Percentiles rank a stretch among this genome's conserved stretches.
phyloP scores from a whole-genome alignment of 768 basidiomycete species.

The Kwoniella pini region DNA sequence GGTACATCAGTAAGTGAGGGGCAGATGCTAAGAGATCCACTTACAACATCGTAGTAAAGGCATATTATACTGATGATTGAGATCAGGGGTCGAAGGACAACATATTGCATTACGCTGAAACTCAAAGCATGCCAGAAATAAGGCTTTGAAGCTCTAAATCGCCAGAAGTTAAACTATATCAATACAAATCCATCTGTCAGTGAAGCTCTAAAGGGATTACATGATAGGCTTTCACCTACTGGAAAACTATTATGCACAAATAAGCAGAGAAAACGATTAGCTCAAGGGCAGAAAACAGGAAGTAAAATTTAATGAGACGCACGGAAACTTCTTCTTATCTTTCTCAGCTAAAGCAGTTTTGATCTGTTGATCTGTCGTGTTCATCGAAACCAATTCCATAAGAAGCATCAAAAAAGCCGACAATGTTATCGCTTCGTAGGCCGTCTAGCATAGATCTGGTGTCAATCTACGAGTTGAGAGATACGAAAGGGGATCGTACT shows the following conservation, averaged over 20 bases:
- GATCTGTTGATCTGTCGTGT: constrained; percentile 65
- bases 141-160: constrained; percentile 58
- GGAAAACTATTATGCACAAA: constrained; percentile 20
- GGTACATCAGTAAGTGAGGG: neutral
- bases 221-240: constrained; percentile 13
- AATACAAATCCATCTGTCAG: no score
- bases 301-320: constrained; percentile 57
- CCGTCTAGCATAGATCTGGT: constrained; percentile 23
- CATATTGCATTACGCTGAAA: constrained; percentile 89
- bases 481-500: constrained; percentile 4
- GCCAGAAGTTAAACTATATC: constrained; percentile 83
- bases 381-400: constrained; percentile 79
- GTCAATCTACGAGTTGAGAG: neutral
- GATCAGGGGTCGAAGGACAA: constrained; percentile 67
- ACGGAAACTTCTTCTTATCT: constrained; percentile 70
- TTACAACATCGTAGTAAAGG: constrained; percentile 62
- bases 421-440: constrained; percentile 69
- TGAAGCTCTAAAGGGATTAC: no score
- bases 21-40: no score
- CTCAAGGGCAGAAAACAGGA: constrained; percentile 44
- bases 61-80: constrained; percentile 80
- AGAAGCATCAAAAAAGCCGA: constrained; percentile 84
- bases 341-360: constrained; percentile 73
- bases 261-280: neutral
- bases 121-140: constrained; percentile 70